Evolutionary conservation across 495 filamentous ascomycete genomes (phyloP).

Genomic region (Neurospora pannonica): DNA sequence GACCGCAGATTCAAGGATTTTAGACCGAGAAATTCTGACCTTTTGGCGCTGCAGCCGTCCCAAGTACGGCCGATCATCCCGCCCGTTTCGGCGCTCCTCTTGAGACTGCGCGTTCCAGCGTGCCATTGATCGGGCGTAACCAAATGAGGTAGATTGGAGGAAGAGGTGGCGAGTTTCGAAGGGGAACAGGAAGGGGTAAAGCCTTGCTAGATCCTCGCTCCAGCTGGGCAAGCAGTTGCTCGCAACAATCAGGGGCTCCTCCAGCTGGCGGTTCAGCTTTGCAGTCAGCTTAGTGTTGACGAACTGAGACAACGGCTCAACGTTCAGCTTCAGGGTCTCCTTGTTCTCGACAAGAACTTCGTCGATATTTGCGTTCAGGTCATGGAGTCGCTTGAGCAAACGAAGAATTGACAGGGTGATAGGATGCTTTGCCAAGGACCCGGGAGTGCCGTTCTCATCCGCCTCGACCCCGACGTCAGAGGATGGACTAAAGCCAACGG

Average conservation of each 20-base stretch:
- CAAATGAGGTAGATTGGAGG: constrained; percentile 95
- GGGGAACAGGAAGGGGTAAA: constrained; percentile 98
- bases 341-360: constrained; percentile 90
- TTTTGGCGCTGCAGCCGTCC: constrained; percentile 93
- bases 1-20: constrained; percentile 90
- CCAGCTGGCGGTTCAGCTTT: constrained; percentile 95
- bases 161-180: constrained; percentile 98
- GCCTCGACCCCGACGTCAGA: constrained; percentile 36
- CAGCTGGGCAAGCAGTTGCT: constrained; percentile 93
- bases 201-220: constrained; percentile 92
- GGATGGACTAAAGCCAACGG: constrained; percentile 51
- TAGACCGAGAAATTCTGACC: constrained; percentile 84
- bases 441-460: constrained; percentile 54
- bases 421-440: constrained; percentile 75
- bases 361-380: constrained; percentile 88
- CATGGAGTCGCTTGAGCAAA: constrained; percentile 82
- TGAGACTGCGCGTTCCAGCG: constrained; percentile 85
- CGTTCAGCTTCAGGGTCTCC: constrained; percentile 55
- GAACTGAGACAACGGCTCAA: constrained; percentile 85
- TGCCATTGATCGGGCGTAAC: constrained; percentile 94
- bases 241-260: constrained; percentile 97
- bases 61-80: constrained; percentile 87
- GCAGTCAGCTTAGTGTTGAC: constrained; percentile 98
- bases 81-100: constrained; percentile 73
- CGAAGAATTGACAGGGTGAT: constrained; percentile 81